These are phyloP conservation scores for Phytophthora palmivora DNA, from an alignment of 352 stramenopile species.

Conservation along the genomic window DNA sequence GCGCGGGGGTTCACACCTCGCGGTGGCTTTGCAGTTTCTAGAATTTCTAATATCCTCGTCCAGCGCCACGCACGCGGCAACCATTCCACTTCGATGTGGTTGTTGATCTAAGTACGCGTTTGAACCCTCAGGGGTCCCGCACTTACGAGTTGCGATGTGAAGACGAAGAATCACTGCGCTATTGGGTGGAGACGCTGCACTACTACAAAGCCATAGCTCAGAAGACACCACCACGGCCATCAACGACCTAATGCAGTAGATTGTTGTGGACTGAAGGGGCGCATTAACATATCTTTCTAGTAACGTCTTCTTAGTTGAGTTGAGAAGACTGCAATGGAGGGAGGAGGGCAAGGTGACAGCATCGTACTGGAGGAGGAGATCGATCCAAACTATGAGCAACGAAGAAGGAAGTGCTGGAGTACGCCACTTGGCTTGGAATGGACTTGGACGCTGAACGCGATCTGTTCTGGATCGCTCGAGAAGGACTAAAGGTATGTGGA, in stretches of 20 bases:
- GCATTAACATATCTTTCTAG: conserved; percentile 15
- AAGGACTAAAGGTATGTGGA: conserved; percentile 83
- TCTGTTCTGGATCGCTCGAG: conserved; percentile 95
- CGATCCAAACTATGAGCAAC: conserved; percentile 94
- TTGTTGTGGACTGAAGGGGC: conserved; percentile 22
- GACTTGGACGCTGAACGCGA: conserved; percentile 91
- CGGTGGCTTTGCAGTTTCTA: conserved; percentile 60
- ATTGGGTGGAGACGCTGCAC: conserved; percentile 78
- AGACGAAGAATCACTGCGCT: conserved; percentile 56
- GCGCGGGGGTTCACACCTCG: conserved; percentile 68
- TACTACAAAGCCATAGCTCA: conserved; percentile 68
- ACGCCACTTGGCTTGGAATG: conserved; percentile 97
- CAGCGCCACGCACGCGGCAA: conserved; percentile 45
- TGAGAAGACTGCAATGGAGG: conserved; percentile 44
- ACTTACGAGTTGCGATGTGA: conserved; percentile 78
- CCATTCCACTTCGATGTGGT: conserved; percentile 74
- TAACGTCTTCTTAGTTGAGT: conserved; percentile 10
- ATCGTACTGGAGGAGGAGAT: conserved; percentile 96
- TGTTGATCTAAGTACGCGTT: conserved; percentile 67
- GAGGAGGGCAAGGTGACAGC: conserved; percentile 63
- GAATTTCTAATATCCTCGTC: conserved; percentile 67
- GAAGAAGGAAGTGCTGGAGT: conserved; percentile 93
- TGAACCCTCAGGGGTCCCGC: conserved; percentile 62
- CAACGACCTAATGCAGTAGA: conserved; percentile 33
- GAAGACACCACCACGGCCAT: conserved; percentile 43